Base-by-base conservation (phyloP, 2,329 filamentous ascomycete species). In the Stemphylium beticola region DNA sequence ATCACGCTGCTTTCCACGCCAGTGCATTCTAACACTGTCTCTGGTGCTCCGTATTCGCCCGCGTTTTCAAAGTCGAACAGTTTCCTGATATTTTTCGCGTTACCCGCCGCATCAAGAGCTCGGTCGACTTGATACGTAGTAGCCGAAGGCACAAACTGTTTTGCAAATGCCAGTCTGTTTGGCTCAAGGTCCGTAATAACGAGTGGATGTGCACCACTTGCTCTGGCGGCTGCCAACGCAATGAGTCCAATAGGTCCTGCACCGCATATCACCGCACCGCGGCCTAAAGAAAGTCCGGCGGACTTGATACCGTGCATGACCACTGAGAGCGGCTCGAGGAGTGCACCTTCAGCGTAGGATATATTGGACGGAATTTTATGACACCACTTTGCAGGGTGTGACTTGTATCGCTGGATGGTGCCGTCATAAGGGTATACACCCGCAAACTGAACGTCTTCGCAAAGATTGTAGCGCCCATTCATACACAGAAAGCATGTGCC, bases 201-300 rank as follows among this genome's bases (percentile, higher is more conserved):
- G 10, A 89, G 74, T 0, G 86, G 86, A 67, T 86, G 81, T 1
- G 86, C 86, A 1, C 86, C 86, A 0, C 84, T 86, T 1, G 86
- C 86, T 24, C 84, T 77, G 1, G 85, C 85, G 1, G 82, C 83
- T 4, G 84, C 82, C 10, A 88, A 76, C 0, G 85, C 81, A 20
- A 88, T 83, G 10, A 89, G 78, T 0, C 86, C 86, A 55, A 88
- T 88, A 0, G 86, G 86, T 0, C 86, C 86, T 5, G 86, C 86
- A 29, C 59, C 59, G 61, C 84, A 87, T 39, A 88, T 75, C 0
- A 87, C 76, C 1, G 79, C 81, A 5, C 81, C 81, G 1, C 79
- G 79, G 17, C 86, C 86, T 5, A 88, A 77, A 2, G 76, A 76
- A 14, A 88, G 73, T 2, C 79, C 77, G 1, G 82, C 81, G 0